These are phyloP conservation scores for Tolypocladium cylindrosporum DNA, from an alignment of 2,329 filamentous ascomycete species.

Conservation along the genomic window DNA sequence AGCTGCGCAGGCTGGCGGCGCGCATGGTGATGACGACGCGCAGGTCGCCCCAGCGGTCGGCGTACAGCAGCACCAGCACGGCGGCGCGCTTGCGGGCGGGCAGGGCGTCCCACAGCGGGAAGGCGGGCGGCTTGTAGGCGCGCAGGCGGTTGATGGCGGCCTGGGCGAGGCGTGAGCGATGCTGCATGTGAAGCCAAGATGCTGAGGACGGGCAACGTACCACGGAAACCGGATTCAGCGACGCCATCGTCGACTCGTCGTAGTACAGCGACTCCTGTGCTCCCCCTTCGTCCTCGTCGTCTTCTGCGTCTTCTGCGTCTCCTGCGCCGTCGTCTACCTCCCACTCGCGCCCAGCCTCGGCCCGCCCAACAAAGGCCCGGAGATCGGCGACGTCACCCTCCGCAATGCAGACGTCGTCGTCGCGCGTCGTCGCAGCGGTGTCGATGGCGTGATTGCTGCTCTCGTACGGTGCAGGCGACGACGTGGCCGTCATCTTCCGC, in stretches of 20 bases:
- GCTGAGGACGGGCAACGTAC: conserved; percentile 25
- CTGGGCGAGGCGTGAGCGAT: conserved; percentile 19
- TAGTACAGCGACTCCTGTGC: conserved; percentile 41
- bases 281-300: conserved; percentile 13
- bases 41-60: conserved; percentile 71
- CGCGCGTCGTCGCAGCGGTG: background rate
- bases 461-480: background rate
- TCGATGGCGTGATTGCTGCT: background rate
- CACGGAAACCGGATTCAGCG: conserved; percentile 42
- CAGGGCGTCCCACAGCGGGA: conserved; percentile 51
- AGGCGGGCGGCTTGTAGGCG: conserved; percentile 49
- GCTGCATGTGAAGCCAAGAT: background rate
- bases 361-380: conserved; percentile 1
- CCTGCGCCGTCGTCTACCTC: background rate
- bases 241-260: conserved; percentile 47
- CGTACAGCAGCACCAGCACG: conserved; percentile 80
- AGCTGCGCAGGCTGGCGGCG: conserved; percentile 51
- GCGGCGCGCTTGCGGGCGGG: conserved; percentile 65
- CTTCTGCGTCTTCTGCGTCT: background rate
- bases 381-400: conserved; percentile 14
- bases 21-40: conserved; percentile 62
- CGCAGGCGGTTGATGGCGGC: conserved; percentile 51
- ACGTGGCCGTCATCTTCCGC: background rate
- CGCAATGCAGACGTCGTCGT: conserved; percentile 10
- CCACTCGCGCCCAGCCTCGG: conserved; percentile 1